Conservation (phyloP, 2,329 filamentous ascomycete genomes). For the Massarina eburnea region DNA sequence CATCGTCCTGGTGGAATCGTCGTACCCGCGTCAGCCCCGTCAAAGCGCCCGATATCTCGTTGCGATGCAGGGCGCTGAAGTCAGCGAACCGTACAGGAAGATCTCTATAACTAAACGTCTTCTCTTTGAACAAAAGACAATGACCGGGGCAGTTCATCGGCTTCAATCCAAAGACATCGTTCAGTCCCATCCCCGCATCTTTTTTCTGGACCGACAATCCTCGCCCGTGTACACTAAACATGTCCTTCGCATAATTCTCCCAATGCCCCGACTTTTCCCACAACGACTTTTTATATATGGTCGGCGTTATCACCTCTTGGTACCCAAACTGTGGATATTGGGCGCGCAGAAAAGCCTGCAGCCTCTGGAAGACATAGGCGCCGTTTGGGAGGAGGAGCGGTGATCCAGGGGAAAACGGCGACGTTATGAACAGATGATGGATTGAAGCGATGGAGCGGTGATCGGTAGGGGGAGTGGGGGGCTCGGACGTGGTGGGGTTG, state of each 20-base stretch:
- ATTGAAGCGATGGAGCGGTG: slow-evolving; percentile 53
- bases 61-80: slow-evolving; percentile 83
- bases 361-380: slow-evolving; percentile 78
- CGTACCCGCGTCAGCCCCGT: slow-evolving; percentile 82
- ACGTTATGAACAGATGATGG: slow-evolving; percentile 78
- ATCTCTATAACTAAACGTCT: slow-evolving; percentile 74
- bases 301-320: slow-evolving; percentile 85
- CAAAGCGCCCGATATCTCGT: slow-evolving; percentile 79
- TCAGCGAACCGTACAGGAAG: slow-evolving; percentile 83
- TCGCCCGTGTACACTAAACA: slow-evolving; percentile 75
- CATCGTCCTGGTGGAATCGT: slow-evolving; percentile 87
- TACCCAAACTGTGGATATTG: slow-evolving; percentile 86
- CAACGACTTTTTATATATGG: slow-evolving; percentile 84
- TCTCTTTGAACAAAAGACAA: slow-evolving; percentile 77
- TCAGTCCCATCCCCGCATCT: slow-evolving; percentile 54
- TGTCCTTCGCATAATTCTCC: slow-evolving; percentile 88
- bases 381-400: slow-evolving; percentile 84
- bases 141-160: slow-evolving; percentile 94
- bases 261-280: slow-evolving; percentile 87
- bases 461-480: slow-evolving; percentile 47
- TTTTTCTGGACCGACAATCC: slow-evolving; percentile 49
- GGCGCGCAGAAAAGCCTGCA: slow-evolving; percentile 77
- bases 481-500: slow-evolving; percentile 34
- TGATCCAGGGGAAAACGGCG: slow-evolving; percentile 79
- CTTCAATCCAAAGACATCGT: slow-evolving; percentile 79